A percentile compares a stretch with the other conserved stretches of the same genome.
These are phyloP conservation scores for Thraustotheca clavata DNA, from an alignment of 352 stramenopile species.

Conservation along the genomic window DNA sequence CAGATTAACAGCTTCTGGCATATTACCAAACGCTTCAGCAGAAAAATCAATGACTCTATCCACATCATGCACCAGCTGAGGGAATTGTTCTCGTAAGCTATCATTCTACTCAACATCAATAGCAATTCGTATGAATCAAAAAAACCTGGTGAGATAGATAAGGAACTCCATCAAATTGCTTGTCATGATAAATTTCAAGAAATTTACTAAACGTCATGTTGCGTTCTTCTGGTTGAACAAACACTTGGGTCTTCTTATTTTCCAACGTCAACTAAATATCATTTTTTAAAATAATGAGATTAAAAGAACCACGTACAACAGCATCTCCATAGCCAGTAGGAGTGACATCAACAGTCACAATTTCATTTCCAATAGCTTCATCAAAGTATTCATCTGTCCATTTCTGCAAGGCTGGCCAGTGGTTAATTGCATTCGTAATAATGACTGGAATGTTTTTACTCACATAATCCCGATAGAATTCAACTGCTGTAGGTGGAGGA, in stretches of 20 bases:
- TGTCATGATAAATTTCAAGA: conserved; percentile 37
- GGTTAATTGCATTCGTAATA: conserved; percentile 52
- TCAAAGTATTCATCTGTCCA: conserved; percentile 57
- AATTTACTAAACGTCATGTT: conserved; percentile 59
- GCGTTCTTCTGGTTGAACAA: conserved; percentile 77
- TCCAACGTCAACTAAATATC: background rate
- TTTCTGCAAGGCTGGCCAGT: conserved; percentile 42
- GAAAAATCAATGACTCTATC: conserved; percentile 47
- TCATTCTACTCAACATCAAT: conserved; percentile 40
- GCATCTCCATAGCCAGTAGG: conserved; percentile 65
- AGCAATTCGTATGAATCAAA: background rate
- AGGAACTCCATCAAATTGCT: conserved; percentile 56
- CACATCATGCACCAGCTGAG: conserved; percentile 50
- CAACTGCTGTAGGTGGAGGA: conserved; percentile 30
- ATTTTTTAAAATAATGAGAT: background rate
- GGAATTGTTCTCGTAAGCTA: conserved; percentile 62
- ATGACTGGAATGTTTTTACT: conserved; percentile 71
- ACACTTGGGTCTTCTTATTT: conserved; percentile 24
- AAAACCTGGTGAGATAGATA: conserved; percentile 73
- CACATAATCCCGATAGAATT: conserved; percentile 70
- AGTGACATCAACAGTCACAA: conserved; percentile 69
- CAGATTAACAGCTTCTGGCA: conserved; percentile 90
- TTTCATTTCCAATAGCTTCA: conserved; percentile 30
- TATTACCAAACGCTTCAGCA: conserved; percentile 63
- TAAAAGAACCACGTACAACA: conserved; percentile 28